phyloP scores from a whole-genome alignment of 441 rosid species.

The Jatropha multifida region DNA sequence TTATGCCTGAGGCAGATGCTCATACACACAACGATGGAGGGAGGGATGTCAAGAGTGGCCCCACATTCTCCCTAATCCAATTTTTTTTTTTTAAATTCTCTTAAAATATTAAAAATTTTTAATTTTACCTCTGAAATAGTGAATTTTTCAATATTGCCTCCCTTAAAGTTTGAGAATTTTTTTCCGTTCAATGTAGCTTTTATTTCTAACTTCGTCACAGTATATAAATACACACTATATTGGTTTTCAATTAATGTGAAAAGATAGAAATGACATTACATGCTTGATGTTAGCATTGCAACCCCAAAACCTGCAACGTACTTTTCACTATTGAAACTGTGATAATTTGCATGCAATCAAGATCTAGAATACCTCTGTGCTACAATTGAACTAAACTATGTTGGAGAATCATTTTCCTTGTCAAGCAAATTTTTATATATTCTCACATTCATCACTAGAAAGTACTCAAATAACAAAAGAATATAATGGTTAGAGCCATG shows the following conservation, averaged over 20 bases:
- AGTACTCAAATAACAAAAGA: slow-evolving; percentile 1
- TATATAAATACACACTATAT: not conserved
- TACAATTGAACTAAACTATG: not conserved
- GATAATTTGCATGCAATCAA: not conserved
- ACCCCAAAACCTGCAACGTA: not conserved
- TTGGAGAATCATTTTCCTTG: not conserved
- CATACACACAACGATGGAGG: too few species aligned
- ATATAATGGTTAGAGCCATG: not conserved
- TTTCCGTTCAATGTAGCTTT: too few species aligned
- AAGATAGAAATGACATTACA: too few species aligned
- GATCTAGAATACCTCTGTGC: not conserved
- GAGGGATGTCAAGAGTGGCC: too few species aligned
- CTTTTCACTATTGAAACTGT: not conserved
- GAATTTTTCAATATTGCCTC: too few species aligned
- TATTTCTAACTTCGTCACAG: too few species aligned
- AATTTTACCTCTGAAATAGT: too few species aligned
- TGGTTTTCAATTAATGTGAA: not conserved
- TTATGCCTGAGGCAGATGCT: too few species aligned
- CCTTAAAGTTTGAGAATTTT: too few species aligned
- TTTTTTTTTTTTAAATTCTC: not conserved
- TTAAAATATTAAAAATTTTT: too few species aligned
- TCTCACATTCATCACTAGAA: not conserved
- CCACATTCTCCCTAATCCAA: too few species aligned
- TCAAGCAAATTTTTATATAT: not conserved
- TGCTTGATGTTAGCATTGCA: not conserved